Evolutionary conservation across 208 protist species (phyloP), one percentile per base, ranked within the genome.

Genomic region (Spironucleus salmonicida): DNA sequence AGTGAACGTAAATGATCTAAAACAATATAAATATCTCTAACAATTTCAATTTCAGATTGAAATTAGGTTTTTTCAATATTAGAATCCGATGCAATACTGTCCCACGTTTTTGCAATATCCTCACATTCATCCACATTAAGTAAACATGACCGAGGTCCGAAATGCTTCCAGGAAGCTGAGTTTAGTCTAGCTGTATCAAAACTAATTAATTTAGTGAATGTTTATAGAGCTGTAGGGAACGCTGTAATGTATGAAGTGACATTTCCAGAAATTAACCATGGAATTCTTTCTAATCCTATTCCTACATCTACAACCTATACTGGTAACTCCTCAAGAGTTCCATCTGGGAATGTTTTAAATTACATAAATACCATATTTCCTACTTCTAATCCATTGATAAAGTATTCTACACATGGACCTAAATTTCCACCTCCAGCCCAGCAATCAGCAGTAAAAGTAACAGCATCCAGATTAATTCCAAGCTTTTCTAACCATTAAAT

Each of bases 291-390:
- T 0, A 84, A 27, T 32, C 81, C 81, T 38, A 84, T 84, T 39
- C 81, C 81, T 26, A 84, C 81, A 66, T 84, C 81, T 30, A 84
- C 38, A 29, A 83, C 75, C 42, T 82, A 62, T 15, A 69, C 59
- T 0, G 64, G 30, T 1, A 82, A 45, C 0, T n/a, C 30, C 0
- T 62, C 35, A 38, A 75, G 39, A 9, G 15, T 59, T 40, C 79
- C 76, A 29, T 59, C 34, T 7, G 2, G 13, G 57, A 35, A 9
- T 2, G 38, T 35, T 39, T 75, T 79, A 35, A 67, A 84, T 32
- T 82, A 13, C 74, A 79, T 84, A 11, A 84, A 81, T 0, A 84
- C 81, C 79, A 82, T 84, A 45, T 84, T 84, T 15, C 81, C 81
- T n/a, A 84, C 78, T 58, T 84, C 81, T 2, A 84, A 39, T 30